Base-by-base conservation (phyloP, 2,329 filamentous ascomycete genomes). In the Xylaria sp. region DNA sequence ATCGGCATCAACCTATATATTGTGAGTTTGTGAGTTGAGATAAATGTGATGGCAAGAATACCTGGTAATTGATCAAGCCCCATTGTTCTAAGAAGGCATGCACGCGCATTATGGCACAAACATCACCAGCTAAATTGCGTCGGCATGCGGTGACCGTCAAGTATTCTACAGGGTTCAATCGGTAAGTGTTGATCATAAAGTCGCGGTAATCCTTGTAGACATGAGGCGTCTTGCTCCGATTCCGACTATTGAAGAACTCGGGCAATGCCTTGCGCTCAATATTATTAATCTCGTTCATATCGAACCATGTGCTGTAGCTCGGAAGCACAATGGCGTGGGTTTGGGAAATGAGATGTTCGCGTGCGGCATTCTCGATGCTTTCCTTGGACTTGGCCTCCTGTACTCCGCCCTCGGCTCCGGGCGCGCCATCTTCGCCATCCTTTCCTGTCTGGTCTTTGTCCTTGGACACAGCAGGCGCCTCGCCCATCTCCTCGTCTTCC, bases 161-260 rank as follows among this genome's bases (percentile, higher is more conserved):
- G 73, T 99, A 99, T 77, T 99, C 95, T 55, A 93, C 86, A 4
- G 95, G 95, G 74, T 98, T 99, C 58, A 99, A 81, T 37, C 95
- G 90, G 78, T 99, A 99, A 13, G 95, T 98, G 80, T 99, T 99
- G 80, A 99, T 93, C 95, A 99, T 99, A 75, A 99, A 99, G 74
- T 99, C 95, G 70, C 95, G 90, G 78, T 99, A 99, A 75, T 99
- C 95, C 79, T 98, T 98, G 82, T 99, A 99, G 21, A 98, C 92
- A 49, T 93, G 89, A 1, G 93, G 90, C 0, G 95, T 99, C 81
- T 99, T 99, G 87, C 95, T 98, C 72, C 95, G 90, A 79, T 99
- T 99, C 62, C 95, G 88, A 76, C 88, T 94, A 81, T 99, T 99
- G 86, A 99, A 99, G 80, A 98, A 99, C 76, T 99, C 95, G 19